Base-by-base conservation (phyloP, 108 stramenopile genomes). In the Pseudonitzschia delicatissima region DNA sequence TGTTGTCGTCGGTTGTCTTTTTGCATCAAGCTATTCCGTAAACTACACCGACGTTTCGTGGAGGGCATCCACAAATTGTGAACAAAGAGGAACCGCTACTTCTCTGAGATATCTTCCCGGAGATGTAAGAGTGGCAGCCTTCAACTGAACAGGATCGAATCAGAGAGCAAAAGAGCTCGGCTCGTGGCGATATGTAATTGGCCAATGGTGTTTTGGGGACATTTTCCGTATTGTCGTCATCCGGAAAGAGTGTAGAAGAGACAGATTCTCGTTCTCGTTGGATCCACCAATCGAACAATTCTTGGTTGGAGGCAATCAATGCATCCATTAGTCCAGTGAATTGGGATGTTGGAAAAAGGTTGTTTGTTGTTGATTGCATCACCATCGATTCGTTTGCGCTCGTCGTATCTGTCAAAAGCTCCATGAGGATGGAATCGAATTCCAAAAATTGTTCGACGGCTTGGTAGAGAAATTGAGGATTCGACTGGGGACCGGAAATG, bases 401-500 rank as follows among this genome's bases (percentile, higher is more conserved):
- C 12, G 32, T 42, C 6, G 32, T 62, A 42, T 64, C 33, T 13
- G 63, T 31, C 20, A 57, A 18, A 26, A 57, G 40, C 44, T 64
- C 55, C 39, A 39, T 51, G 2, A 74, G 34, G 37, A 18, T 26
- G 4, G 47, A 55, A 82, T 92, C 90, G 74, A 92, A 92, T 36
- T 64, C 72, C 28, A 92, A 73, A 42, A 88, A 69, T 52, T 92
- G 87, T 60, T 92, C 87, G 57, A 92, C 85, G 27, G 81, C 85
- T 32, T 77, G 62, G 32, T 47, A 70, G n/a, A 84, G 39, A 3
- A 69, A 28, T 5, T 68, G 23, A 35, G 79, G 79, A 42, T 76
- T 73, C 26, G 78, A 79, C 21, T 59, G 47, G 12, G 68, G 64
- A 36, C 86, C 86, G 0, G 80, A 81, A 55, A 87, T 74, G 17